Base-by-base conservation (phyloP, 2,329 filamentous ascomycete species). In the Cladophialophora yegresii region DNA sequence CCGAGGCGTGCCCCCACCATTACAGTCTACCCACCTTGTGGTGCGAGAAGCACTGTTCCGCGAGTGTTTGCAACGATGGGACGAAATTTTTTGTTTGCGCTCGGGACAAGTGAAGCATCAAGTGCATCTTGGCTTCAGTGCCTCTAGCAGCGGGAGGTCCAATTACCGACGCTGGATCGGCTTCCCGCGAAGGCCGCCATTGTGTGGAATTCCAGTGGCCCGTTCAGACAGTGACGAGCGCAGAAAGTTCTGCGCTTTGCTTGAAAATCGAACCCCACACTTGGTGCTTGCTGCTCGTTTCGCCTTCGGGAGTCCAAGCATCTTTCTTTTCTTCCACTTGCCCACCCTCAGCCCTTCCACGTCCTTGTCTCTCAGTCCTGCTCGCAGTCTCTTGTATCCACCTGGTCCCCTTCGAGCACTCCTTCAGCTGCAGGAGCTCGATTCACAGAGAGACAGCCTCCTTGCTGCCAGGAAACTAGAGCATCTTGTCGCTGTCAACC, bases 361-460 rank as follows among this genome's bases (percentile, higher is more conserved):
- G 58, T 53, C 58, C 43, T 47, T 65, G 63, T 61, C 60, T 64
- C 50, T 60, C 59, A 50, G 16, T 65, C 55, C 66, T 60, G 54
- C 59, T 58, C 64, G 40, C 49, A 57, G 33, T 50, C 8, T 33
- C 57, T 32, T 26, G 13, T 22, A 51, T 22, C 20, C 45, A 28
- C 30, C 55, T 49, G 20, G 13, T 28, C 53, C 49, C 26, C 43
- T 26, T 54, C 60, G 49, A 40, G 33, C 63, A 63, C 59, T 54
- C 43, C 43, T 40, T 36, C 49, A 58, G 54, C 28, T 54, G 58
- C 62, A 51, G 54, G 58, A 62, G 58, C 58, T 63, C 59, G 59
- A 22, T 51, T 40, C 53, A 60, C 61, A 61, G 57, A 68, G 62
- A 64, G 55, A 62, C 66, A 65, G 60, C 63, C 62, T 67, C 60